Percentiles rank a stretch among this genome's conserved stretches.
These are phyloP conservation scores for Helianthus tuberosus DNA, from an alignment of 129 eudicot species.

Conservation along the genomic window DNA sequence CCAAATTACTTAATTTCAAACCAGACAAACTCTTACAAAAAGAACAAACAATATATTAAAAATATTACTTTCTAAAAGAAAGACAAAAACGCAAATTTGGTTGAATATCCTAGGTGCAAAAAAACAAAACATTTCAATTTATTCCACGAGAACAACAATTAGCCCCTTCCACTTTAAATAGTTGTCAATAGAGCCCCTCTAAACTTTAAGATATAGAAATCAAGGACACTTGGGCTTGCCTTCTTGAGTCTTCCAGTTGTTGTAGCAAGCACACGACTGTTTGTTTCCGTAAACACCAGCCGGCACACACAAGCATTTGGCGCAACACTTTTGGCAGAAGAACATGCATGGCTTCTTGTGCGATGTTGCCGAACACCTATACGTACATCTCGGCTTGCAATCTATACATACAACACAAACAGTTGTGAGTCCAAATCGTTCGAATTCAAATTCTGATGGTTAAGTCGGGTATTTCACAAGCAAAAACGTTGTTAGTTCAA, in stretches of 20 bases:
- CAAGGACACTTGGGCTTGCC: conserved; percentile 78
- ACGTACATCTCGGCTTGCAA: conserved; percentile 59
- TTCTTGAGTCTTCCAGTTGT: conserved; percentile 76
- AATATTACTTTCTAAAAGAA: too few species aligned
- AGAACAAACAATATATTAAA: too few species aligned
- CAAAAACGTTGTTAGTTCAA: too few species aligned
- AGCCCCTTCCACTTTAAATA: conserved; percentile 19
- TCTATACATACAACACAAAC: conserved; percentile 33
- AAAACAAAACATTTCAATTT: not conserved
- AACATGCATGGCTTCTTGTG: conserved; percentile 87
- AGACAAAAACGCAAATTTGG: not conserved
- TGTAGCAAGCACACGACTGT: conserved; percentile 71
- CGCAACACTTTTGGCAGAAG: conserved; percentile 69
- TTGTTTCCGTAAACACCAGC: conserved; percentile 64
- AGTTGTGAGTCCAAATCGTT: not conserved
- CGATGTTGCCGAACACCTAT: conserved; percentile 74
- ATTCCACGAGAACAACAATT: conserved; percentile 11
- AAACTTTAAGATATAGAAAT: not conserved
- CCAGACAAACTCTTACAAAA: too few species aligned
- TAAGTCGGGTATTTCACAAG: too few species aligned
- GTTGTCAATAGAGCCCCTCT: conserved; percentile 19
- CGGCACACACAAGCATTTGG: conserved; percentile 75
- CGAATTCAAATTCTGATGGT: too few species aligned
- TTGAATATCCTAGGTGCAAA: not conserved
- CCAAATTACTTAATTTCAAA: too few species aligned